These are phyloP conservation scores for Amphirosellinia nigrospora DNA, from an alignment of 495 filamentous ascomycete genomes.

Conservation along the genomic window DNA sequence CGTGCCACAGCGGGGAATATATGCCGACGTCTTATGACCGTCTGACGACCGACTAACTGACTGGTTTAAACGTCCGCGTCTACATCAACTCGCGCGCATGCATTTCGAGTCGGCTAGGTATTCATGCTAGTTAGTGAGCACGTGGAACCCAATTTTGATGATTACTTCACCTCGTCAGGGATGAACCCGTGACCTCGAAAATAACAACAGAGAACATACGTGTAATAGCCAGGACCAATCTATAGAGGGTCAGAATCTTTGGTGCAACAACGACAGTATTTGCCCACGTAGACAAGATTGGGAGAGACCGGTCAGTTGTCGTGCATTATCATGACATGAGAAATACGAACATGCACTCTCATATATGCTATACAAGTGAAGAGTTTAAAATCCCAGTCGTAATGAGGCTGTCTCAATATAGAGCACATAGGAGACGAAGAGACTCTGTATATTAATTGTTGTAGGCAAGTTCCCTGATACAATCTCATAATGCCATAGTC, in stretches of 20 bases:
- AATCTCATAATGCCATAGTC: not conserved
- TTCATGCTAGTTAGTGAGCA: not conserved
- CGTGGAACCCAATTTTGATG: not conserved
- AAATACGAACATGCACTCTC: not conserved
- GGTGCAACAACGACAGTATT: not conserved
- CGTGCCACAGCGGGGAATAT: not conserved
- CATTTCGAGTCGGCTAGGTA: not conserved
- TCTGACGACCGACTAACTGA: constrained; percentile 8
- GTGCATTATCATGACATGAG: not conserved
- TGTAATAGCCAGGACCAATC: not conserved
- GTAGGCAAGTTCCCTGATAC: not conserved
- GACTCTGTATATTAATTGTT: too few relatives aligned
- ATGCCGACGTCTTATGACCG: not conserved
- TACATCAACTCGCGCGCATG: not conserved
- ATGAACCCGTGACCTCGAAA: not conserved
- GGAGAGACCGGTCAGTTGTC: not conserved
- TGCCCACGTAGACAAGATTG: not conserved
- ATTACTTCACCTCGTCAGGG: not conserved
- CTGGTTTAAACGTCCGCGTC: not conserved
- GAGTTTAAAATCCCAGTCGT: not conserved
- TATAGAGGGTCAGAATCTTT: not conserved
- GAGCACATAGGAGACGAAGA: too few relatives aligned
- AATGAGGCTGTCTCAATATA: not conserved
- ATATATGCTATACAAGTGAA: not conserved
- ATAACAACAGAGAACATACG: not conserved